Evolutionary conservation across 257 asterid genomes (phyloP), one percentile per base, ranked within the genome.

Genomic region (Ehretia macrophylla): DNA sequence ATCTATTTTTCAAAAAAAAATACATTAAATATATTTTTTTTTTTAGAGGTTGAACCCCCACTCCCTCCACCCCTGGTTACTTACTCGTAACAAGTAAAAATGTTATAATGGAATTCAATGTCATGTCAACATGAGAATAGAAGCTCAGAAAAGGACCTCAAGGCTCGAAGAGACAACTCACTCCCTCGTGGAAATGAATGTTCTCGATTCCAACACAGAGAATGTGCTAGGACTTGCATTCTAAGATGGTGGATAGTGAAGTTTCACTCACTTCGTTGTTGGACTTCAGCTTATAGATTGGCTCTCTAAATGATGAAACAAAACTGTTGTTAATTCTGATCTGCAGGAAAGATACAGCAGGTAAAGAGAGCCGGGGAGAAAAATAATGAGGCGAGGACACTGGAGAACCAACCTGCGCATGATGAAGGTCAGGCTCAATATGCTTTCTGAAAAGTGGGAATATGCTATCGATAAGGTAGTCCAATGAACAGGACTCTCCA

Each of bases 381-480:
- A 69, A 44, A 46, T 62, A 17, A 62, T 61, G 45, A 61, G 60
- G 49, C 63, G 32, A 47, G 56, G 64, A 68, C 51, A 56, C 65
- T 51, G 32, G 53, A 59, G 71, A 35, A 62, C 82, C 57, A 68
- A 89, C 99, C 91, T 93, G 99, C 14, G 99, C 99, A 68, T 93
- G 99, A 79, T 89, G 99, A 77, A 93, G 97, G 66, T 93, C 99
- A 1, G 99, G 97, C 78, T 93, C 99, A 55, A 93, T 93, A 69
- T 89, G 92, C 78, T 83, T 93, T 70, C 97, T 81, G 69, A 93
- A 93, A 72, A 89, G 88, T 38, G 99, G 99, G 78, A 93, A 93
- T 74, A 93, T 93, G 82, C 99, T 93, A 87, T 93, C 99, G 64
- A 93, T 93, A 55, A 93, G 96, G 77, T 79, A 82, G 79, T 93